Percentiles rank a stretch among this genome's conserved stretches.
phyloP scores from a whole-genome alignment of 2,329 filamentous ascomycete species.

The Aspergillus fischeri region DNA sequence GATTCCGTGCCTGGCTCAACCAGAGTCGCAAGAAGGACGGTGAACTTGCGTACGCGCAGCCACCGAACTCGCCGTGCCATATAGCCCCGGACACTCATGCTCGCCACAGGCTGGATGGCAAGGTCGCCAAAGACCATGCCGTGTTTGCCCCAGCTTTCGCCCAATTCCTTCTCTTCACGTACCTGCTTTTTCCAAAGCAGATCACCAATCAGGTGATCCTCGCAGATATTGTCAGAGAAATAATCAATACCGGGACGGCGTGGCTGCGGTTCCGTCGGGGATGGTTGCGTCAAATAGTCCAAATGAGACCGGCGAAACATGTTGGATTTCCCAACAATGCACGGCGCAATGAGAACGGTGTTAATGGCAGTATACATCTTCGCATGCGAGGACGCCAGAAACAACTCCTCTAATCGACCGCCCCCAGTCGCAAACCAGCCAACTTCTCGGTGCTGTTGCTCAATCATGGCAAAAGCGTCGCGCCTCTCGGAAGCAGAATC shows the following conservation, averaged over 20 bases:
- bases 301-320: conserved; percentile 96
- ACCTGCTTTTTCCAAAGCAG: conserved; percentile 66
- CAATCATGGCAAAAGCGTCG: background rate
- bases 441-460: conserved; percentile 13
- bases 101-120: conserved; percentile 82
- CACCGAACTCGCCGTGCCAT: conserved; percentile 78
- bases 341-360: conserved; percentile 82
- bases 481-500: conserved; percentile 3
- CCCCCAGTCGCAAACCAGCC: conserved; percentile 53
- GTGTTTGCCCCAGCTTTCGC: conserved; percentile 64
- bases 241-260: conserved; percentile 72
- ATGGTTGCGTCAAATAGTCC: conserved; percentile 62
- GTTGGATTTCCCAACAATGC: conserved; percentile 93
- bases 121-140: conserved; percentile 79
- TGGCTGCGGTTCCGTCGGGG: conserved; percentile 42
- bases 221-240: conserved; percentile 95
- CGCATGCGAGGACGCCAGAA: conserved; percentile 87
- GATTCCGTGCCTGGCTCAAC: conserved; percentile 92
- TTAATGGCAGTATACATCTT: conserved; percentile 99
- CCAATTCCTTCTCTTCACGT: conserved; percentile 33
- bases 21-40: conserved; percentile 79
- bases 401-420: conserved; percentile 86
- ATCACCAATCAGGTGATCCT: conserved; percentile 94
- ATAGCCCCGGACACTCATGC: conserved; percentile 74
- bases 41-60: conserved; percentile 92